A percentile compares a stretch with the other conserved stretches of the same genome.
phyloP scores from a whole-genome alignment of 1,284 basidiomycete genomes.

The Ustilago shanxiensis region DNA sequence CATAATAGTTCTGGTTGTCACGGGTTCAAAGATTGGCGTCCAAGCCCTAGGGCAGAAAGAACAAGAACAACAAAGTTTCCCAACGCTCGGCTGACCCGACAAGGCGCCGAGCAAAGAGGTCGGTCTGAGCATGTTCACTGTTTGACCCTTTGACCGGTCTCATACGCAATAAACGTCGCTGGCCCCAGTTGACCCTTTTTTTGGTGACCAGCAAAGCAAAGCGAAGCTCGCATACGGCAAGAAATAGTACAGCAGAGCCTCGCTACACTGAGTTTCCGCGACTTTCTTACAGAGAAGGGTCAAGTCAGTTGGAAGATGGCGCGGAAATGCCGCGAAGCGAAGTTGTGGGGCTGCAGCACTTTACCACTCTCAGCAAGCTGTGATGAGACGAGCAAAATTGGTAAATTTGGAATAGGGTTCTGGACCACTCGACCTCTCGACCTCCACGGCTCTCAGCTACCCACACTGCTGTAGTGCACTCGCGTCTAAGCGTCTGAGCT shows the following conservation, averaged over 20 bases:
- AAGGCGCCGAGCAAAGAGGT: background rate
- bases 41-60: background rate
- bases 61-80: background rate
- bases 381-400: background rate
- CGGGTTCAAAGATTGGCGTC: background rate
- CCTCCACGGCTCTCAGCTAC: no score
- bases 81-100: background rate
- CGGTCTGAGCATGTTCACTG: background rate
- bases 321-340: background rate
- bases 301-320: background rate
- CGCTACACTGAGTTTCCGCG: no score
- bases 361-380: background rate
- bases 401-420: constrained; percentile 9
- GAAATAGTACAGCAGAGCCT: no score
- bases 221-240: no score
- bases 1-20: background rate
- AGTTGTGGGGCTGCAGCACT: background rate
- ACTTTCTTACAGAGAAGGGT: no score
- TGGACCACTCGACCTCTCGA: constrained; percentile 11
- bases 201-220: no score
- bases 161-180: no score
- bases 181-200: no score
- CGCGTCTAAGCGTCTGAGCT: background rate
- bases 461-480: background rate
- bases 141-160: no score